These are phyloP conservation scores for Carex kokanica DNA, from an alignment of 176 grass and related monocot genomes.

Conservation along the genomic window DNA sequence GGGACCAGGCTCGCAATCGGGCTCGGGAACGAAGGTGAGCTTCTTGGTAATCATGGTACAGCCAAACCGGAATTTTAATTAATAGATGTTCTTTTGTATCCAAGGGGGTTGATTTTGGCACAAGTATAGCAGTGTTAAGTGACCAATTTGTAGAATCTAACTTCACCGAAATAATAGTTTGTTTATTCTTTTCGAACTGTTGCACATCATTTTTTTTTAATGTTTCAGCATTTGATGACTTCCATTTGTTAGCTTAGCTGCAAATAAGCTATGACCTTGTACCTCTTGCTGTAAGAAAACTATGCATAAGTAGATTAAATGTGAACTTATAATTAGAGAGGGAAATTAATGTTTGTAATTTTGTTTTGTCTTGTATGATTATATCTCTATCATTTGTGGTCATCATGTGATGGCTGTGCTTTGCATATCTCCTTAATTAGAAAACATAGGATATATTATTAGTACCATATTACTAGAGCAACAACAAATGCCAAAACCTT, in stretches of 20 bases:
- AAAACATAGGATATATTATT: neutral
- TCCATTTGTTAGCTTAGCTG: neutral
- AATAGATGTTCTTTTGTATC: neutral
- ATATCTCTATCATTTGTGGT: neutral
- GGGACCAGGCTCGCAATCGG: constrained; percentile 45
- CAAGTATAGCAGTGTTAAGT: neutral
- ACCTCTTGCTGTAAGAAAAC: neutral
- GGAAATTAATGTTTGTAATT: neutral
- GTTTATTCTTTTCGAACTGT: neutral
- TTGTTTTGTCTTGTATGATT: neutral
- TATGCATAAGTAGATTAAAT: neutral
- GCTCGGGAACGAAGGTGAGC: neutral
- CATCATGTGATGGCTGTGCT: neutral
- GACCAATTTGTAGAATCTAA: neutral
- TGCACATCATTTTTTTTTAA: neutral
- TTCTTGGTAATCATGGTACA: neutral
- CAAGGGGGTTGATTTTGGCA: neutral
- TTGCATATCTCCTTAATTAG: neutral
- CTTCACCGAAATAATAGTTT: neutral
- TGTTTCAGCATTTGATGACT: neutral
- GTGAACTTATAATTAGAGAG: neutral
- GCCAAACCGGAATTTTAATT: neutral
- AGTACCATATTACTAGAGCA: neutral
- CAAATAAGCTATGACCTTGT: neutral
- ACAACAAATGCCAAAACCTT: neutral